Percentiles rank a stretch among this genome's conserved stretches.
These are phyloP conservation scores for Chlorella sp. DNA, from an alignment of 139 green algal genomes.

Conservation along the genomic window DNA sequence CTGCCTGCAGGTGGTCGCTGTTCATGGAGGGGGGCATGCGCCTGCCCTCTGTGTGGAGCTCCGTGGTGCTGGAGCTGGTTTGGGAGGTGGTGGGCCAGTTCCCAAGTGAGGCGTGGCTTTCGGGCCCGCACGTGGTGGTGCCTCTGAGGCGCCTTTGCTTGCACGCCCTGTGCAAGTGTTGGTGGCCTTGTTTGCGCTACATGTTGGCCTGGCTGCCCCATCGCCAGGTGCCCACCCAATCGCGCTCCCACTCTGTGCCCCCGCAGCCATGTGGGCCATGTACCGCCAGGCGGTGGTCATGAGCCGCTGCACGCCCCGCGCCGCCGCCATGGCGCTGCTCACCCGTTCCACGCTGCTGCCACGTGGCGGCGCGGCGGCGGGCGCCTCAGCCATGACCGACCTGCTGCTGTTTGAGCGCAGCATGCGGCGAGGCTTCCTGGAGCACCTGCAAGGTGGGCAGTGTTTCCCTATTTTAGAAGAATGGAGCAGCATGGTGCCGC, in stretches of 20 bases:
- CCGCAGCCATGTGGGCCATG: neutral
- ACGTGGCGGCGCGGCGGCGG: neutral
- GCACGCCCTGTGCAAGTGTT: no score
- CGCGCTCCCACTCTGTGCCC: neutral
- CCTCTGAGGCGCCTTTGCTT: neutral
- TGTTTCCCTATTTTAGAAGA: neutral
- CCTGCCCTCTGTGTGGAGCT: neutral
- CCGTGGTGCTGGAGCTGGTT: neutral
- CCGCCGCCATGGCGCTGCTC: conserved; percentile 8
- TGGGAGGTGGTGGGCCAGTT: conserved; percentile 10
- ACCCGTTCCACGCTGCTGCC: conserved; percentile 1
- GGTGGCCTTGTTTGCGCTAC: no score
- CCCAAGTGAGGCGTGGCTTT: neutral
- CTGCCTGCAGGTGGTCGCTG: neutral
- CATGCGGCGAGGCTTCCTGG: neutral
- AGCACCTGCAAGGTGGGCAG: neutral
- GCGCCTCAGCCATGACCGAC: neutral
- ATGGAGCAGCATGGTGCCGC: no score
- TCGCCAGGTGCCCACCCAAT: neutral
- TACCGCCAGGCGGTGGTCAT: neutral
- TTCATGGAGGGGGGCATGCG: conserved; percentile 16
- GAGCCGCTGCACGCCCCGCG: neutral
- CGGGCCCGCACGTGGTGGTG: neutral
- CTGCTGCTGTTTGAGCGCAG: conserved; percentile 22
- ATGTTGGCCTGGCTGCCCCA: no score